A percentile compares a stretch with the other conserved stretches of the same genome.
Conservation (phyloP, 352 stramenopile species). For the Globisporangium camurandrum region DNA sequence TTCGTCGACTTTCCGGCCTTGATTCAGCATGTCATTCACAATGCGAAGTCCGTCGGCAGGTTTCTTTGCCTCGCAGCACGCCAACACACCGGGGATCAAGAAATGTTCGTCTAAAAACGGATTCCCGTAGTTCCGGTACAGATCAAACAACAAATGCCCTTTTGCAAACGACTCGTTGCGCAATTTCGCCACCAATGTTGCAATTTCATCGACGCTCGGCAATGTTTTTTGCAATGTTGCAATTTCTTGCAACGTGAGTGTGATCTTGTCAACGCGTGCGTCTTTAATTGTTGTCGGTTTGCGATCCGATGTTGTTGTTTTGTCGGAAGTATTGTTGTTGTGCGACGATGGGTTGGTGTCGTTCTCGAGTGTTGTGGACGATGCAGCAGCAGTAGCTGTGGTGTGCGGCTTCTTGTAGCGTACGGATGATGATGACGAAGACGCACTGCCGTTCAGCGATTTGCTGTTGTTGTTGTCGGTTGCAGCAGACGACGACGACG, state of each 20-base stretch:
- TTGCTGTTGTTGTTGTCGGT: background rate
- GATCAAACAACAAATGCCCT: slow-evolving; percentile 71
- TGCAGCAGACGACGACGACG: background rate
- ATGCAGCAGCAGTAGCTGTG: background rate
- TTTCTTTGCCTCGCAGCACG: slow-evolving; percentile 74
- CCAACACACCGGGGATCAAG: slow-evolving; percentile 64
- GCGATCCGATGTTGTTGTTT: background rate
- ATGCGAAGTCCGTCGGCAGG: slow-evolving; percentile 66
- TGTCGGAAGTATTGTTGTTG: no score
- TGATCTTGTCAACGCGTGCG: slow-evolving; percentile 54
- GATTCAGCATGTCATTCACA: slow-evolving; percentile 75
- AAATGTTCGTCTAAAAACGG: slow-evolving; percentile 79
- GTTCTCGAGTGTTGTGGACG: background rate
- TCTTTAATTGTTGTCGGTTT: slow-evolving; percentile 26
- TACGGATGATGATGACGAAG: background rate
- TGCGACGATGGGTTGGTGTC: no score
- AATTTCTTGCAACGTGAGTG: slow-evolving; percentile 66
- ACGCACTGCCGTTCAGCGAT: slow-evolving; percentile 1
- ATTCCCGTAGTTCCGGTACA: slow-evolving; percentile 84
- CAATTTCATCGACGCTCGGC: slow-evolving; percentile 59
- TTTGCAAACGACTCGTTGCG: slow-evolving; percentile 67
- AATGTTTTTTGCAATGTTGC: slow-evolving; percentile 65
- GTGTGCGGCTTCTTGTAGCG: background rate
- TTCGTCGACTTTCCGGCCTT: slow-evolving; percentile 78
- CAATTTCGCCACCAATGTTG: slow-evolving; percentile 43